Evolutionary conservation across 176 grass and related monocot species (phyloP).

Genomic region (Puya raimondii): DNA sequence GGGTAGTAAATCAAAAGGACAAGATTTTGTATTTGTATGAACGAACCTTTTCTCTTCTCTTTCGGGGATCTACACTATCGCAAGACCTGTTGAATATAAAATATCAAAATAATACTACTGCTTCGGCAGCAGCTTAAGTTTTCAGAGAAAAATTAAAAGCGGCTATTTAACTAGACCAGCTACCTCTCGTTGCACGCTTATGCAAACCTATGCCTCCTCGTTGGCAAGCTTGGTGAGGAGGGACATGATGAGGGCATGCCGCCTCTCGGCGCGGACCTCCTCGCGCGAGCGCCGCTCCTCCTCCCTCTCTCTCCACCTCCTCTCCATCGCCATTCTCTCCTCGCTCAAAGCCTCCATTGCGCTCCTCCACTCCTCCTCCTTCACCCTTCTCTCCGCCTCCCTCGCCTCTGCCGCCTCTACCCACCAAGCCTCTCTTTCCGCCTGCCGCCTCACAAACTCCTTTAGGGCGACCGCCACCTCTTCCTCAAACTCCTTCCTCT

Average conservation of each 20-base stretch:
- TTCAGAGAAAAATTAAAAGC: no score
- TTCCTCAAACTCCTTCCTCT: conserved; percentile 25
- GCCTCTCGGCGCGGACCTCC: conserved; percentile 69
- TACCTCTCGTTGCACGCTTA: no score
- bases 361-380: conserved; percentile 77
- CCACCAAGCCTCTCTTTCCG: conserved; percentile 84
- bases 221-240: conserved; percentile 63
- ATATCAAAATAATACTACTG: no score
- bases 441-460: conserved; percentile 70
- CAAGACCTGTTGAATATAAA: no score
- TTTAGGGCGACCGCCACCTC: conserved; percentile 59
- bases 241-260: conserved; percentile 47
- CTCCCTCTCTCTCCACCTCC: conserved; percentile 60
- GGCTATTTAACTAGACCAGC: no score
- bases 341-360: conserved; percentile 61
- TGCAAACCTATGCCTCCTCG: conserved; percentile 20
- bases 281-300: conserved; percentile 53
- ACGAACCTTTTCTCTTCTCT: no score
- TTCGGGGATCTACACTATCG: no score
- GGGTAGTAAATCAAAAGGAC: no score
- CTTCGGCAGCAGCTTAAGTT: no score
- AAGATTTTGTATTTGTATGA: no score
- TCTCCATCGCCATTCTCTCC: conserved; percentile 62
- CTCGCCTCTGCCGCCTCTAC: conserved; percentile 64
- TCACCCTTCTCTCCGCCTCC: conserved; percentile 47